Base-by-base conservation (phyloP, 139 green algal genomes). In the Pedinophyceae sp. region DNA sequence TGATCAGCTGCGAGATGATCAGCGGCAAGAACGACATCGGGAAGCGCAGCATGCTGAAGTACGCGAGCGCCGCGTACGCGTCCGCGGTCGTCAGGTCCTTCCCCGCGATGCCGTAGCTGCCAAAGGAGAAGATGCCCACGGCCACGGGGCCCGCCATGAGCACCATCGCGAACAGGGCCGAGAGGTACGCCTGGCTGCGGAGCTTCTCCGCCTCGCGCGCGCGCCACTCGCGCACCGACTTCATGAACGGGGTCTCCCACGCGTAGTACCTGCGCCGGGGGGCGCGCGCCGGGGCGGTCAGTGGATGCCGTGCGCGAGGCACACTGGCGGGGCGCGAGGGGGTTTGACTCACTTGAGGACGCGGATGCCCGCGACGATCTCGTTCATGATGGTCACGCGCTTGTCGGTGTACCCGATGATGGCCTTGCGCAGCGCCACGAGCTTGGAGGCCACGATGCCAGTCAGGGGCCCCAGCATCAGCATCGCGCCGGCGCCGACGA, bases 11-110 rank as follows among this genome's bases (percentile, higher is more conserved):
- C 25, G 61, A 73, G 48, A 77, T 53, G n/a, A 58, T 55, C 47
- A 63, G 57, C 63, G 88, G 88, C 39, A 97, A 69, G 59, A 93
- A 86, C 34, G 82, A 69, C 57, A 97, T 71, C 4, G 89, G 88
- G 58, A 95, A 86, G 51, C 89, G 81, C 72, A 97, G 80, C 56
- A 95, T 73, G 28, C 76, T 76, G 60, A 97, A 97, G 20, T 93
- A 73, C 26, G 86, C 61, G 40, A 97, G 80, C 1, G 85, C 72
- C 15, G 85, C 81, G 71, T 94, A 97, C 49, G 87, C 79, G 17
- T 62, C 27, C 34, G 49, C 50, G 2, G 52, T 30, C 23, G 30
- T 55, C 7, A 76, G 61, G 3, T 19, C 41, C 47, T 72, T 68
- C 29, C 81, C 79, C 2, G 71, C 58, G 6, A 83, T 46, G 6